phyloP scores from a whole-genome alignment of 257 asterid species.

The Eustoma russellianum region DNA sequence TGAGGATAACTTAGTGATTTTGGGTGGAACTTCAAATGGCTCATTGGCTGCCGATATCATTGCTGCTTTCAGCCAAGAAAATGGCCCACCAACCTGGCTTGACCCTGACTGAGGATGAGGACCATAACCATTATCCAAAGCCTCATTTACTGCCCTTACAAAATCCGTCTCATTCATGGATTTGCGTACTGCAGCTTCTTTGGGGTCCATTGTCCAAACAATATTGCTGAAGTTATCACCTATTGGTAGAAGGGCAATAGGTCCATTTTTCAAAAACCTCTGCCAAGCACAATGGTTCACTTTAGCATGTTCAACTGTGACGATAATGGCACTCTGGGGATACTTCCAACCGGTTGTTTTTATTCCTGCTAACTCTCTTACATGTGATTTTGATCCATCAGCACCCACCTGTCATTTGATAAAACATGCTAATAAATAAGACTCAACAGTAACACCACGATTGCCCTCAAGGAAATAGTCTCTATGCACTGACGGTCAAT shows the following conservation, averaged over 20 bases:
- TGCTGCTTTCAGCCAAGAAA: conserved; percentile 50
- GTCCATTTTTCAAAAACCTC: conserved; percentile 77
- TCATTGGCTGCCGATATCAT: conserved; percentile 41
- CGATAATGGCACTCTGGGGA: conserved; percentile 80
- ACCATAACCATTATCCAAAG: conserved; percentile 78
- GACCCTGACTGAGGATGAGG: conserved; percentile 57
- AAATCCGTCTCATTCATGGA: conserved; percentile 59
- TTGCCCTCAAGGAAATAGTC: background rate
- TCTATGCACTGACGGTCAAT: background rate
- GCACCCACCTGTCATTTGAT: conserved; percentile 67
- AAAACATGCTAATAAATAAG: conserved; percentile 1
- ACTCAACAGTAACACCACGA: background rate
- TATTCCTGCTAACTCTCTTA: conserved; percentile 85
- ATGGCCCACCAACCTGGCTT: conserved; percentile 22
- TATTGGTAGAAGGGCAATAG: conserved; percentile 85
- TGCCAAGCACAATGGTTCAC: conserved; percentile 86
- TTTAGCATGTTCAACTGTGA: conserved; percentile 64
- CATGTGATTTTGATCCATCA: conserved; percentile 90
- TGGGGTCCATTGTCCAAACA: conserved; percentile 94
- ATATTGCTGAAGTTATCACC: conserved; percentile 88
- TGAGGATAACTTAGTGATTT: too few relatives aligned
- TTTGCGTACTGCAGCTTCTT: conserved; percentile 50
- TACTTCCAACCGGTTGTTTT: conserved; percentile 89
- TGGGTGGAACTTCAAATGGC: conserved; percentile 62
- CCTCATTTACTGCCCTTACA: conserved; percentile 51